Evolutionary conservation across 306 rosid species (phyloP), one percentile per base, ranked within the genome.

Genomic region (Corylus heterophylla): DNA sequence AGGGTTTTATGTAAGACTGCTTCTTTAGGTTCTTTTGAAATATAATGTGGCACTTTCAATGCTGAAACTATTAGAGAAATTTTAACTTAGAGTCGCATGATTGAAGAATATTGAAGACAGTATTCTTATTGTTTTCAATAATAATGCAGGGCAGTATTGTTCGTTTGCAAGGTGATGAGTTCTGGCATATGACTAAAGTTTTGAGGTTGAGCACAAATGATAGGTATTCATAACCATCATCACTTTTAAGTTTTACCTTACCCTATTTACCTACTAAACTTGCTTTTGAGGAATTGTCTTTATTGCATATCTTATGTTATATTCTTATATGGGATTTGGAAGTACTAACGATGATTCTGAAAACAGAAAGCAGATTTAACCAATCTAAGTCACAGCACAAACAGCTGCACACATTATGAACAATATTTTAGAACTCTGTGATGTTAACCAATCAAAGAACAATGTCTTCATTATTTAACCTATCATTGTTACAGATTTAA

Each of bases 171-270:
- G 97, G 97, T 31, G 98, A 92, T 86, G 98, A 95, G 56, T 87
- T 95, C 76, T 91, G 96, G 97, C 98, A 95, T 77, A 92, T 95
- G 96, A 89, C 96, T 13, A 92, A 92, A 81, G 97, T 91, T 25
- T 84, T 95, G 78, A 91, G 98, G 82, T 85, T 95, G 84, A 75
- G 87, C 74, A 78, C 84, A 68, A 77, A 86, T 77, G 98, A 89
- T 73, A 90, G 98, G 98, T 95, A 87, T 75, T 75, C 55, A 35
- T 82, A 22, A 52, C 27, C 31, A 29, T 56, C 14, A 1, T 67
- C 72, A 48, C 54, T 47, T 69, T 25, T 71, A 47, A 76, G 31
- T 76, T 47, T 18, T 66, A 25, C 75, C 78, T 7, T 50, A 11
- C 13, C 50, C 71, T 22, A 17, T 50, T 37, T 42, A 27, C 76